A percentile compares a stretch with the other conserved stretches of the same genome.
phyloP scores from a whole-genome alignment of 2,329 filamentous ascomycete species.

The Raffaelea ambrosiae region DNA sequence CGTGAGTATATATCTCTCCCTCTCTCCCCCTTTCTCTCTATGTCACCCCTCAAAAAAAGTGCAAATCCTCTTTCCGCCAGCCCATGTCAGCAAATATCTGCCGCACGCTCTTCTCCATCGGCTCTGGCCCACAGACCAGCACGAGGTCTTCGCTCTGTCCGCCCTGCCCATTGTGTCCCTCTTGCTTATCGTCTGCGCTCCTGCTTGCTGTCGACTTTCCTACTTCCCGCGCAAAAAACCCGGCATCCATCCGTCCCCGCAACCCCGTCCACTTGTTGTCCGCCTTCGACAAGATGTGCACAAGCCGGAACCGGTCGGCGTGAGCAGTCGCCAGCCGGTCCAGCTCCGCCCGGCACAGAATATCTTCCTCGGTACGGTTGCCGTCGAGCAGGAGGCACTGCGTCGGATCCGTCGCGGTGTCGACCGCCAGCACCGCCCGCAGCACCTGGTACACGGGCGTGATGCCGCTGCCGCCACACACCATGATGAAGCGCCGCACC shows the following conservation, averaged over 20 bases:
- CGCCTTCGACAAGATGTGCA: constrained; percentile 62
- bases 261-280: constrained; percentile 55
- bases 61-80: constrained; percentile 62
- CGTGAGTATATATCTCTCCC: too few species aligned
- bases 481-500: constrained; percentile 70
- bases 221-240: constrained; percentile 53
- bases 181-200: constrained; percentile 7
- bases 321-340: constrained; percentile 51
- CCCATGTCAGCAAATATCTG: constrained; percentile 47
- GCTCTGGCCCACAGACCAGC: constrained; percentile 69
- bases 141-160: constrained; percentile 53
- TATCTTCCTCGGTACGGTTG: constrained; percentile 70
- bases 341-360: constrained; percentile 68
- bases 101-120: constrained; percentile 61
- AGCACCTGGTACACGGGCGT: constrained; percentile 87
- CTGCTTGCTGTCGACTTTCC: constrained; percentile 19
- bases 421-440: constrained; percentile 61
- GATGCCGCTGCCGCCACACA: constrained; percentile 81
- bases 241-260: constrained; percentile 56
- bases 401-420: constrained; percentile 54
- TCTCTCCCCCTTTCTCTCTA: too few species aligned
- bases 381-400: constrained; percentile 68
- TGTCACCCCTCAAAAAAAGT: too few species aligned
- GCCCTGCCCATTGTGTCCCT: too few species aligned
- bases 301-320: constrained; percentile 47